A percentile compares a stretch with the other conserved stretches of the same genome.
These are phyloP conservation scores for Vinca minor DNA, from an alignment of 257 asterid species.

Conservation along the genomic window DNA sequence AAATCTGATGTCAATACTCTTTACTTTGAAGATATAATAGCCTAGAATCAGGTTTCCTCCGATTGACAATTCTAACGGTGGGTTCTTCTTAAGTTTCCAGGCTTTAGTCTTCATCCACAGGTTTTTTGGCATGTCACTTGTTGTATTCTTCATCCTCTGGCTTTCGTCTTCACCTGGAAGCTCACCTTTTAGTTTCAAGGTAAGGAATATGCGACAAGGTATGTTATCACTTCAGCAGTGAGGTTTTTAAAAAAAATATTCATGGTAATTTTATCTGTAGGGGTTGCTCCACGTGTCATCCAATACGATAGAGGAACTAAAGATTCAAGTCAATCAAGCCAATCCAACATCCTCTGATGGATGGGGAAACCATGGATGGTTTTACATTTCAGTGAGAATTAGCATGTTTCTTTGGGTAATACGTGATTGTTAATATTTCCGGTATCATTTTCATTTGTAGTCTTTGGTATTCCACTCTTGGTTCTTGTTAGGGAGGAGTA, in stretches of 20 bases:
- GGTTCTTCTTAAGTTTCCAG: conserved; percentile 37
- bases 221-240: neutral
- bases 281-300: conserved; percentile 41
- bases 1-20: neutral
- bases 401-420: conserved; percentile 91
- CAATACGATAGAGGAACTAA: conserved; percentile 54
- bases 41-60: neutral
- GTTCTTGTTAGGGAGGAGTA: neutral
- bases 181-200: conserved; percentile 47
- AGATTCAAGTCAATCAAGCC: conserved; percentile 42
- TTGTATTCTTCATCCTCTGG: conserved; percentile 76
- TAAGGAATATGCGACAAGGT: conserved; percentile 16
- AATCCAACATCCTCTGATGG: conserved; percentile 36
- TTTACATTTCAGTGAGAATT: conserved; percentile 70
- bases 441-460: conserved; percentile 2
- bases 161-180: conserved; percentile 64
- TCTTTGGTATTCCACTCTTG: neutral
- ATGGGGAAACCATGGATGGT: conserved; percentile 76
- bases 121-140: conserved; percentile 76
- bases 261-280: conserved; percentile 27
- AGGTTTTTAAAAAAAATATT: neutral
- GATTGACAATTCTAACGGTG: conserved; percentile 14
- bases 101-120: conserved; percentile 80
- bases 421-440: conserved; percentile 10
- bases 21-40: neutral